phyloP scores from a whole-genome alignment of 768 basidiomycete genomes.

The Nidularia pulvinata region DNA sequence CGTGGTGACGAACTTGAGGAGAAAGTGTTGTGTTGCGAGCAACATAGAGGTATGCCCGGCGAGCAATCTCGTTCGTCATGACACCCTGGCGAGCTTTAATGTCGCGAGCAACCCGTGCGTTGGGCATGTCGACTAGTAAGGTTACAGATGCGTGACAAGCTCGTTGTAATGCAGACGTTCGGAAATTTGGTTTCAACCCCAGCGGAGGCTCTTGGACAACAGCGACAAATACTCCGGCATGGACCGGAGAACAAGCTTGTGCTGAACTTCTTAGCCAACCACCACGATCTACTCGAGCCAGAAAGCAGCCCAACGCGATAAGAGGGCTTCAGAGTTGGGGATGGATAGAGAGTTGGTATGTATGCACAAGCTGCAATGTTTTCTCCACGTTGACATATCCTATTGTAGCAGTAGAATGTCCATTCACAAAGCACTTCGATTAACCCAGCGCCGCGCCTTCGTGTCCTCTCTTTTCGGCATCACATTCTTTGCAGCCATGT shows the following conservation, averaged over 20 bases:
- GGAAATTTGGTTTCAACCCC: not conserved
- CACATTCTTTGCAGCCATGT: slow-evolving; percentile 75
- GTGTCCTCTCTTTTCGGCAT: slow-evolving; percentile 79
- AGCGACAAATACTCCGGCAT: slow-evolving; percentile 29
- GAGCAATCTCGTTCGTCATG: slow-evolving; percentile 73
- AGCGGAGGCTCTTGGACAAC: slow-evolving; percentile 14
- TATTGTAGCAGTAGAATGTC: slow-evolving; percentile 47
- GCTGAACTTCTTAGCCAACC: not conserved
- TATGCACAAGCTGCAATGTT: not conserved
- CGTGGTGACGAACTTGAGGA: slow-evolving; percentile 87
- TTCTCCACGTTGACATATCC: not conserved
- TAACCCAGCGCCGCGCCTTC: slow-evolving; percentile 70
- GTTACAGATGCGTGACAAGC: not conserved
- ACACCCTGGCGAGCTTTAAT: slow-evolving; percentile 77
- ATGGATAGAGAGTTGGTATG: slow-evolving; percentile 20
- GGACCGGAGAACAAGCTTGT: slow-evolving; percentile 20
- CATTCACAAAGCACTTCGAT: slow-evolving; percentile 54
- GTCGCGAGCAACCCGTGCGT: slow-evolving; percentile 66
- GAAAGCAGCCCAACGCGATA: not conserved
- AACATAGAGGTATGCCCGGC: slow-evolving; percentile 91
- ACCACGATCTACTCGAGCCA: not conserved
- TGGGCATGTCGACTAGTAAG: slow-evolving; percentile 26
- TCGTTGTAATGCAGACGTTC: not conserved
- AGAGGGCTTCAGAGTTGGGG: slow-evolving; percentile 5
- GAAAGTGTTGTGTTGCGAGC: slow-evolving; percentile 92